A percentile compares a stretch with the other conserved stretches of the same genome.
Conservation (phyloP, 257 asterid genomes). For the Solanum paucissectum region DNA sequence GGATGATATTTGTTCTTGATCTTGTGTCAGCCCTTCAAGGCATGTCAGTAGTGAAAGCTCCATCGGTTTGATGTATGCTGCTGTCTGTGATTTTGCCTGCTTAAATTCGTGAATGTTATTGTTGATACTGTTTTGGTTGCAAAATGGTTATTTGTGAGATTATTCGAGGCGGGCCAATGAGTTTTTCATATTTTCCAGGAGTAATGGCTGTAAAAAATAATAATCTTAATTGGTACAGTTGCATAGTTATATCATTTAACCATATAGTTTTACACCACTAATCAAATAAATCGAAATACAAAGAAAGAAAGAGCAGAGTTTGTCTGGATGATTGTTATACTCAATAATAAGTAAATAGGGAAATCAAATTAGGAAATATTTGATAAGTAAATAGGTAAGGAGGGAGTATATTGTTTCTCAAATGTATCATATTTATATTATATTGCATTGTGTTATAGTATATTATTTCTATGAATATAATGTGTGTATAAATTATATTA, state of each 20-base stretch:
- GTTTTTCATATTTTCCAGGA: neutral
- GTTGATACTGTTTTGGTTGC: neutral
- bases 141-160: neutral
- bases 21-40: neutral
- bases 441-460: neutral
- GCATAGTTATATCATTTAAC: neutral
- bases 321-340: neutral
- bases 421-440: too few relatives aligned
- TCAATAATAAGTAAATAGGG: neutral
- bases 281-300: neutral
- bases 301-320: neutral
- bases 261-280: neutral
- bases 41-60: neutral
- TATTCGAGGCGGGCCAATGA: neutral
- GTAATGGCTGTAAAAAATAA: neutral
- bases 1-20: neutral
- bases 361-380: neutral
- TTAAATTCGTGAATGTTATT: neutral
- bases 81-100: neutral
- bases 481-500: too few relatives aligned
- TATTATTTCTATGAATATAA: neutral
- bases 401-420: too few relatives aligned
- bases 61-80: neutral
- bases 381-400: neutral
- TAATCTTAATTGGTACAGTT: neutral